Evolutionary conservation across 2,329 filamentous ascomycete genomes (phyloP).

Genomic region (Akanthomyces dipterigenus): DNA sequence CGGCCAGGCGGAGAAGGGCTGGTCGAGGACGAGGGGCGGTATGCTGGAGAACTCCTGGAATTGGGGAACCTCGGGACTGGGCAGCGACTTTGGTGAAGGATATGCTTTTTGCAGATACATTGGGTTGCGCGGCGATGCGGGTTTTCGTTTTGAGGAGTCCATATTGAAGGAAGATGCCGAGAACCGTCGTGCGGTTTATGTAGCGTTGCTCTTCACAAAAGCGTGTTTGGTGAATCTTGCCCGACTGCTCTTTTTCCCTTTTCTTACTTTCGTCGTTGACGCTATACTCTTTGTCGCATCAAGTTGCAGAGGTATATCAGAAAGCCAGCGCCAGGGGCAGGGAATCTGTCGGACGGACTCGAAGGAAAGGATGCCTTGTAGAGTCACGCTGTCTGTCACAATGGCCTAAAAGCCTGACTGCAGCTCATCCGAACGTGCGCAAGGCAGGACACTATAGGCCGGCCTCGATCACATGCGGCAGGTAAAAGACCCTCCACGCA

Average conservation of each 20-base stretch:
- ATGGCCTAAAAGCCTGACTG: background rate
- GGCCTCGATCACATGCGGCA: background rate
- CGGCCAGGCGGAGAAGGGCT: background rate
- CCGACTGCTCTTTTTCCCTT: background rate
- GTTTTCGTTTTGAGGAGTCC: background rate
- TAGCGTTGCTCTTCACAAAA: background rate
- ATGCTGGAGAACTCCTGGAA: constrained; percentile 2
- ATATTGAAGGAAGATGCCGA: background rate
- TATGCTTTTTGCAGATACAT: background rate
- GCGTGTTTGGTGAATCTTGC: background rate
- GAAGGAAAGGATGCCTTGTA: background rate
- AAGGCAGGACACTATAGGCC: background rate
- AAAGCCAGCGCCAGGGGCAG: background rate
- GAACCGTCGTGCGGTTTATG: background rate
- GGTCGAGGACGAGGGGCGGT: background rate
- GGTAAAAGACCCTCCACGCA: background rate
- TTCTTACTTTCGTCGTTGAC: background rate
- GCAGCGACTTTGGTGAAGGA: background rate
- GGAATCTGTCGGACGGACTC: background rate
- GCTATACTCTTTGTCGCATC: background rate
- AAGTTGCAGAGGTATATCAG: background rate
- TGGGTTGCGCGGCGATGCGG: background rate
- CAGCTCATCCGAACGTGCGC: background rate
- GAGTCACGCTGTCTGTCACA: background rate
- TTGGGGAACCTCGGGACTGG: background rate